Percentiles rank a stretch among this genome's conserved stretches.
phyloP scores from a whole-genome alignment of 768 basidiomycete species.

The Sporobolomyces phaffii region DNA sequence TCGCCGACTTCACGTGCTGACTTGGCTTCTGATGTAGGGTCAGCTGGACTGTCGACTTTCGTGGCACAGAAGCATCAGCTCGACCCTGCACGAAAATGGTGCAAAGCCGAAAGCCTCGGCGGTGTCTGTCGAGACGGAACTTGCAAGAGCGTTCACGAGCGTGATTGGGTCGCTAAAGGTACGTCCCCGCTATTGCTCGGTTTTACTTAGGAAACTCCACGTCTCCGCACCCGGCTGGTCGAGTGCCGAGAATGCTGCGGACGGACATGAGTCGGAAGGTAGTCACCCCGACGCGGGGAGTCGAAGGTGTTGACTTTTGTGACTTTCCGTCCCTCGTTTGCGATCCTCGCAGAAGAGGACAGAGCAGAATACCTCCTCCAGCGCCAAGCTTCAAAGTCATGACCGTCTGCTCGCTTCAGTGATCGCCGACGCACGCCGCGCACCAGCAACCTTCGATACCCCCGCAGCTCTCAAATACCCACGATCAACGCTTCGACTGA shows the following conservation, averaged over 20 bases:
- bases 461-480: too few relatives aligned
- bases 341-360: not conserved
- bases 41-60: constrained; percentile 24
- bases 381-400: not conserved
- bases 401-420: not conserved
- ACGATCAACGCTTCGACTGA: not conserved
- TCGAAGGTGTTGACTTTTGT: not conserved
- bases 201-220: too few relatives aligned
- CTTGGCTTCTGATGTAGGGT: not conserved
- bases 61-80: constrained; percentile 15
- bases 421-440: too few relatives aligned
- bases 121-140: constrained; percentile 17
- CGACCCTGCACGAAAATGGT: constrained; percentile 5
- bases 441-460: too few relatives aligned
- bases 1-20: not conserved
- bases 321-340: not conserved
- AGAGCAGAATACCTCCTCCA: constrained; percentile 8
- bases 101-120: constrained; percentile 21
- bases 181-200: not conserved
- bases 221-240: too few relatives aligned
- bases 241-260: too few relatives aligned
- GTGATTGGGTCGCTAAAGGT: constrained; percentile 18
- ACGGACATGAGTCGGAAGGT: too few relatives aligned
- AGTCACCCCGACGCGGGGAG: not conserved
- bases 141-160: constrained; percentile 10